Evolutionary conservation across 2,329 filamentous ascomycete species (phyloP).

Genomic region (Alternaria solani): DNA sequence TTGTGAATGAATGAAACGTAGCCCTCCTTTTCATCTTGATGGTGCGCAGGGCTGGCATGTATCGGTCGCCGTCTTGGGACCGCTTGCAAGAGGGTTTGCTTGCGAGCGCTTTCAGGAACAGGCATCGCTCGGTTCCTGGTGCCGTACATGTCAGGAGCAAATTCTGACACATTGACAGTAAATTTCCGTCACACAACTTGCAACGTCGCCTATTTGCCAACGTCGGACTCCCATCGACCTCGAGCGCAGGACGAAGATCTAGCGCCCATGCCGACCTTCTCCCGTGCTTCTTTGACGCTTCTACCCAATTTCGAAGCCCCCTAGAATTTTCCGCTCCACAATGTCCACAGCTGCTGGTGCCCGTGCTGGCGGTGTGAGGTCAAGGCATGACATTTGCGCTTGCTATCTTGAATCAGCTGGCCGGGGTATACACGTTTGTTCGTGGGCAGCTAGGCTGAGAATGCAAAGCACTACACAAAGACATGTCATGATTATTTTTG

Average conservation of each 20-base stretch:
- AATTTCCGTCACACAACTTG: slow-evolving; percentile 40
- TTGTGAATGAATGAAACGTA: slow-evolving; percentile 40
- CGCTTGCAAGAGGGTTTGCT: slow-evolving; percentile 31
- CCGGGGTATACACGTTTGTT: slow-evolving; percentile 14
- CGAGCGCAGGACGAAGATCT: slow-evolving; percentile 34
- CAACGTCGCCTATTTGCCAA: slow-evolving; percentile 33
- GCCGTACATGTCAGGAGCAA: slow-evolving; percentile 33
- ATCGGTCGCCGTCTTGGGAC: slow-evolving; percentile 30
- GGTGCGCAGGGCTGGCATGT: slow-evolving; percentile 31
- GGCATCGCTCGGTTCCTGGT: slow-evolving; percentile 31
- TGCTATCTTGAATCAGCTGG: slow-evolving; percentile 20
- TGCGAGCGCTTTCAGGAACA: slow-evolving; percentile 46
- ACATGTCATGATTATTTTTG: slow-evolving; percentile 45
- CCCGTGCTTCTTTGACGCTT: slow-evolving; percentile 51
- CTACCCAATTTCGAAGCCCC: slow-evolving; percentile 43
- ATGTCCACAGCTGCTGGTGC: slow-evolving; percentile 21
- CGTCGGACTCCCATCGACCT: slow-evolving; percentile 17
- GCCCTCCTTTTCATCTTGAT: slow-evolving; percentile 37
- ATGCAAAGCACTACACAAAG: slow-evolving; percentile 26
- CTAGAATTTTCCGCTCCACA: slow-evolving; percentile 37
- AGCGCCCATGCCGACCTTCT: slow-evolving; percentile 44
- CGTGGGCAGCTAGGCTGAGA: slow-evolving; percentile 28
- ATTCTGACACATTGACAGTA: slow-evolving; percentile 40
- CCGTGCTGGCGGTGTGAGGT: slow-evolving; percentile 42
- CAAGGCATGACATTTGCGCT: slow-evolving; percentile 26